Base-by-base conservation (phyloP, 768 basidiomycete genomes). In the Kwoniella shandongensis region DNA sequence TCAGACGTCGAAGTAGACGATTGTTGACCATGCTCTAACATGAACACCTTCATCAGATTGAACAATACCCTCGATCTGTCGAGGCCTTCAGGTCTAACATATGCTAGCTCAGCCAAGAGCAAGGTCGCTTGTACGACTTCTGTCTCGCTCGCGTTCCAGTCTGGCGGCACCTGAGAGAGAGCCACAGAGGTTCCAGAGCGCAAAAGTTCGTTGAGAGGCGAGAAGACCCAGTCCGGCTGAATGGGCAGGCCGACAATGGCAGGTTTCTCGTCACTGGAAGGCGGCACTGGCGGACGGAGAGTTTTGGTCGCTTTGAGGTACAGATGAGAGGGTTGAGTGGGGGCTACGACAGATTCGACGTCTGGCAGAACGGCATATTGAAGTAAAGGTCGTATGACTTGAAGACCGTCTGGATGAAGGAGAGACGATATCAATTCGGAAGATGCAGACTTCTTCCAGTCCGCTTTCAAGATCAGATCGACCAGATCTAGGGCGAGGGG, bases 1-100 rank as follows among this genome's bases (percentile, higher is more conserved):
- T 65, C 66, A 18, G 48, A 36, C 2, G 53, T 44, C 32, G 57
- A 23, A 25, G 60, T 57, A n/a, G 30, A 41, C 27, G 42, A 42
- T 32, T 51, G 69, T 64, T 89, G 86, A 1, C 83, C 89, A 70
- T 94, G 89, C 74, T 98, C 93, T 26, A 98, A 83, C 91, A 96
- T 93, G 77, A 91, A 91, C 15, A 96, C 84, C 63, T 89, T 89
- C 89, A 96, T 93, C 62, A 91, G 87, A 18, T 81, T 83, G 65
- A 92, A 87, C 4, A 88, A 79, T 1, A 81, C 77, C 61, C 86
- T 83, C 49, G 84, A 83, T 41, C 82, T 79, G 17, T 76, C 79
- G 69, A 85, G 13, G 23, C 32, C n/a, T 15, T 11, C 12, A 12
- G 42, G 6, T 17, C 18, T 23, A 4, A 15, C 29, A 35, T 51